These are phyloP conservation scores for Maudiozyma pseudohumilis DNA, from an alignment of 805 yeast genomes.

Conservation along the genomic window DNA sequence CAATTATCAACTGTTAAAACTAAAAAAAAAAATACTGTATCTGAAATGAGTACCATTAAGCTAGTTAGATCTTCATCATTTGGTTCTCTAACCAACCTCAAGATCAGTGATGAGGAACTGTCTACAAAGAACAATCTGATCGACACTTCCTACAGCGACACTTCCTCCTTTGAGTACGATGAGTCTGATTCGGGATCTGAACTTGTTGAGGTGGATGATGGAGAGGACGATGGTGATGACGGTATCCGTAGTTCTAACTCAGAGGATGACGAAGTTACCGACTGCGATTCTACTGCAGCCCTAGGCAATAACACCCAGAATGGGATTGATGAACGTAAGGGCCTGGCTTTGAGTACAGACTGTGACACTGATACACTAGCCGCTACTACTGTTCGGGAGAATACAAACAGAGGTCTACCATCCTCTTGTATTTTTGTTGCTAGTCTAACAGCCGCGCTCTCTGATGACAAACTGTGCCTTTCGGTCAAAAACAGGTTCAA, in stretches of 20 bases:
- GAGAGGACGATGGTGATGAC: not conserved
- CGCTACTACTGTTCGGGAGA: slow-evolving; percentile 1
- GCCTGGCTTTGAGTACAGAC: not conserved
- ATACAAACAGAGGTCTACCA: slow-evolving; percentile 53
- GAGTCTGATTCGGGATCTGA: slow-evolving; percentile 6
- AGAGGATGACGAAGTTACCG: too few relatives aligned
- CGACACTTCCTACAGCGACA: slow-evolving; percentile 17
- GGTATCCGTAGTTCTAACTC: not conserved
- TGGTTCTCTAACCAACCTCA: not conserved
- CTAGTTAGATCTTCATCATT: slow-evolving; percentile 1
- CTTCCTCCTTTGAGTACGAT: slow-evolving; percentile 13
- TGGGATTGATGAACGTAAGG: not conserved
- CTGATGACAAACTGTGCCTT: slow-evolving; percentile 62
- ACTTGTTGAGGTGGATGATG: slow-evolving; percentile 1
- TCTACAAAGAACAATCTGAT: slow-evolving; percentile 14
- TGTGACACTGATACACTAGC: not conserved
- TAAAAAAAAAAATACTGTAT: too few relatives aligned
- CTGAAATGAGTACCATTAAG: slow-evolving; percentile 1
- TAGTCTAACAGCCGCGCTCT: slow-evolving; percentile 51
- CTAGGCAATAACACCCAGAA: not conserved
- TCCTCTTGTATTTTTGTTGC: slow-evolving; percentile 87
- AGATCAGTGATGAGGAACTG: slow-evolving; percentile 1
- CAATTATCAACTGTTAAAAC: too few relatives aligned
- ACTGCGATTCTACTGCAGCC: too few relatives aligned
- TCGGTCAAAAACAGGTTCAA: slow-evolving; percentile 62